These are phyloP conservation scores for Globisporangium abappressorium DNA, from an alignment of 352 stramenopile species.

Conservation along the genomic window DNA sequence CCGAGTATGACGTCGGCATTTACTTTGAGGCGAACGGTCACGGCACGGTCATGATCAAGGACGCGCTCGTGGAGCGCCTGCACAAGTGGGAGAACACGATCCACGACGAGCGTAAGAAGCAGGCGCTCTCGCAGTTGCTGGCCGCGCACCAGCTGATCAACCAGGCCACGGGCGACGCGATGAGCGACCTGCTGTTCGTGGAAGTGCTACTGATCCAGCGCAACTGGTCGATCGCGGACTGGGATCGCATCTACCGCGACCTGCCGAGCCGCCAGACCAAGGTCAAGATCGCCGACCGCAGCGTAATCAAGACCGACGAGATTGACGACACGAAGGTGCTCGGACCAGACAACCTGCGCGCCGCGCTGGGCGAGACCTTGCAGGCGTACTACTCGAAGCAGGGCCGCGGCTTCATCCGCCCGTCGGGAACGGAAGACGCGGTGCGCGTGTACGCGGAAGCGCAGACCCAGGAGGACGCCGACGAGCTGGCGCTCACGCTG, in stretches of 20 bases:
- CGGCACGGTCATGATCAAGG: constrained; percentile 96
- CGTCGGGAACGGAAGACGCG: constrained; percentile 97
- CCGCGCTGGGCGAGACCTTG: constrained; percentile 47
- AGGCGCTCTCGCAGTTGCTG: constrained; percentile 79
- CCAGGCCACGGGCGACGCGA: constrained; percentile 96
- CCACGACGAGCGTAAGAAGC: constrained; percentile 78
- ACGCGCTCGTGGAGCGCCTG: constrained; percentile 82
- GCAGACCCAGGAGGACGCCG: constrained; percentile 83
- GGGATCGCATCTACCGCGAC: constrained; percentile 94
- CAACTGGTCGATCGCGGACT: constrained; percentile 89
- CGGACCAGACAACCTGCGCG: constrained; percentile 53
- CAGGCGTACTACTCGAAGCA: constrained; percentile 54
- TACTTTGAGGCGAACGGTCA: constrained; percentile 99
- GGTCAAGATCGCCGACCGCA: constrained; percentile 74
- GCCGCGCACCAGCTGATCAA: constrained; percentile 92
- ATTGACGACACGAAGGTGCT: constrained; percentile 72
- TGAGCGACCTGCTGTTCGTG: constrained; percentile 96
- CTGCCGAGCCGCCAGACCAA: constrained; percentile 91
- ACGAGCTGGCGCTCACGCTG: constrained; percentile 87
- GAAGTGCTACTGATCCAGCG: constrained; percentile 93
- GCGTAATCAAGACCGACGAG: constrained; percentile 53
- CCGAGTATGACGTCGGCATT: constrained; percentile 96
- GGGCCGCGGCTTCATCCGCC: constrained; percentile 91
- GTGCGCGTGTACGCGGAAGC: constrained; percentile 99
- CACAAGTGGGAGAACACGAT: constrained; percentile 74